A percentile compares a stretch with the other conserved stretches of the same genome.
phyloP scores from a whole-genome alignment of 2,329 filamentous ascomycete genomes.

The Fusarium sp. region DNA sequence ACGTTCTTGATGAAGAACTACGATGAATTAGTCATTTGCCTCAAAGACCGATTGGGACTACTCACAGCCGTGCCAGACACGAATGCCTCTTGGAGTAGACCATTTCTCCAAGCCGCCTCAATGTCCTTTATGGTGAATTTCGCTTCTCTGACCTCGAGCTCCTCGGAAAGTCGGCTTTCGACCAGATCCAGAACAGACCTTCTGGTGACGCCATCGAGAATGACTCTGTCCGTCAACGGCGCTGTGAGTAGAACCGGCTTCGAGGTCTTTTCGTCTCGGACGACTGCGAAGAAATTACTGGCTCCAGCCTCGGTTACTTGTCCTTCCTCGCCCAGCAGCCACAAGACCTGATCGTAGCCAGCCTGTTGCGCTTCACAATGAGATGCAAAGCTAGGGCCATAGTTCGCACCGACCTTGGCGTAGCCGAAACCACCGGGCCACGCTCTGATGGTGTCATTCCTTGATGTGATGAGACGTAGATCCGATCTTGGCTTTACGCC shows the following conservation, averaged over 20 bases:
- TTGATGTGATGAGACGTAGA: not conserved
- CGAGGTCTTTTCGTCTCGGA: not conserved
- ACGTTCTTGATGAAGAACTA: not conserved
- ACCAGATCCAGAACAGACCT: not conserved
- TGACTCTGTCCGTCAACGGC: not conserved
- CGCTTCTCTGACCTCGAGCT: not conserved
- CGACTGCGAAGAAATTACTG: not conserved
- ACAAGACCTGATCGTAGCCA: not conserved
- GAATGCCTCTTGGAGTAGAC: not conserved
- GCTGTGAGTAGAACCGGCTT: not conserved
- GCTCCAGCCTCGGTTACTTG: not conserved
- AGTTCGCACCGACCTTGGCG: not conserved
- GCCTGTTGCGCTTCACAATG: not conserved
- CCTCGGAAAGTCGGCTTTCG: rapidly evolving
- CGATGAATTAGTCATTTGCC: rapidly evolving
- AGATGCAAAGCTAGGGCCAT: not conserved
- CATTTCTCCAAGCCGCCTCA: not conserved
- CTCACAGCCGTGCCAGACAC: not conserved
- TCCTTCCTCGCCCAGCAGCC: rapidly evolving
- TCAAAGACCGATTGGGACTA: rapidly evolving
- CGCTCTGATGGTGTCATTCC: not conserved
- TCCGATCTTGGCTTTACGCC: not conserved
- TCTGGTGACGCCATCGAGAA: not conserved
- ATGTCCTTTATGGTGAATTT: not conserved
- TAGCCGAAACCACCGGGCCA: not conserved